Conservation (phyloP, 2,329 filamentous ascomycete species). For the Pyricularia sp. region DNA sequence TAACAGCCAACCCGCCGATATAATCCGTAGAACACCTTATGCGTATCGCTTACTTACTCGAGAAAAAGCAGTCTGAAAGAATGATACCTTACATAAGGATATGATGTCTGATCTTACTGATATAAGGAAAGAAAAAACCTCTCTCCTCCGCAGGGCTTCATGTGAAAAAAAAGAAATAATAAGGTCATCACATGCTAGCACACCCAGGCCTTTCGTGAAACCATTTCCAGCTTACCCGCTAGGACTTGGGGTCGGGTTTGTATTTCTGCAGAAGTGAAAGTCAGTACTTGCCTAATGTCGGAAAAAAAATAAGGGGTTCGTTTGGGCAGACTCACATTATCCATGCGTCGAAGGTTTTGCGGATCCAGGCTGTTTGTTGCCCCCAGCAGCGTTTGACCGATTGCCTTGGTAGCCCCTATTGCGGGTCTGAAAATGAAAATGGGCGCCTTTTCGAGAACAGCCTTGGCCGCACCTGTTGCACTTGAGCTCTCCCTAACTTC, state of each 20-base stretch:
- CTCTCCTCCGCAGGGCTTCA: neutral
- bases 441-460: slow-evolving; percentile 70
- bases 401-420: slow-evolving; percentile 77
- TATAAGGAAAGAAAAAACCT: neutral
- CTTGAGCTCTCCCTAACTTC: slow-evolving; percentile 80
- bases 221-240: neutral
- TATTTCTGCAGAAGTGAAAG: neutral
- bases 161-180: neutral
- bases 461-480: slow-evolving; percentile 66
- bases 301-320: slow-evolving; percentile 56
- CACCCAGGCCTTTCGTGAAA: neutral
- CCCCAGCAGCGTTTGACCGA: slow-evolving; percentile 80
- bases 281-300: neutral
- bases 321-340: slow-evolving; percentile 58
- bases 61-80: neutral
- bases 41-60: neutral
- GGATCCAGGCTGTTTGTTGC: slow-evolving; percentile 87
- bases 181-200: neutral
- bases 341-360: slow-evolving; percentile 63
- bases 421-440: slow-evolving; percentile 85
- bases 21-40: neutral
- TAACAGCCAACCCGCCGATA: neutral
- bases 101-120: neutral
- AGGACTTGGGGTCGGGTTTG: neutral
- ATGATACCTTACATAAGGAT: neutral